Conservation (phyloP, 495 filamentous ascomycete species). For the Penicillium malachiteum region DNA sequence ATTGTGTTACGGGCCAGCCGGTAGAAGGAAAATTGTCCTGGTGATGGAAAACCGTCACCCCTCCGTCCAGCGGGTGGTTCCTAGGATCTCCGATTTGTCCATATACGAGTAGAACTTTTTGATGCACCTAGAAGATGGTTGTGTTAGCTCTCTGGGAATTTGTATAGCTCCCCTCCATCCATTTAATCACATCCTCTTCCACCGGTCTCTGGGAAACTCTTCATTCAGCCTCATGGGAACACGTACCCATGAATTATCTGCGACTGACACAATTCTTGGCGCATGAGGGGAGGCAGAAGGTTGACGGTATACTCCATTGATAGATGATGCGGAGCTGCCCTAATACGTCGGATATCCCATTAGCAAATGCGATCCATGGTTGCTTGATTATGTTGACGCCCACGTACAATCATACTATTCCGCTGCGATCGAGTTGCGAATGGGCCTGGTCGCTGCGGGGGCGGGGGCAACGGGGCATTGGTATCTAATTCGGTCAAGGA, state of each 20-base stretch:
- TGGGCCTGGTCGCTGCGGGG: conserved; percentile 45
- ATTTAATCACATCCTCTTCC: no score
- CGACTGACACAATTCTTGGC: conserved; percentile 70
- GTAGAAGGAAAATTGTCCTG: conserved; percentile 80
- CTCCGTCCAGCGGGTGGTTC: conserved; percentile 73
- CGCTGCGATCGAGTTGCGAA: conserved; percentile 46
- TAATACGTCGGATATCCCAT: conserved; percentile 7
- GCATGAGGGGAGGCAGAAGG: conserved; percentile 71
- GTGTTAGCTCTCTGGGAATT: background rate
- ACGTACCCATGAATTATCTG: conserved; percentile 78
- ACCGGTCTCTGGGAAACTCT: no score
- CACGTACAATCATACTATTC: conserved; percentile 50
- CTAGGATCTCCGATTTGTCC: conserved; percentile 75
- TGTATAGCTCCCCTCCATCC: no score
- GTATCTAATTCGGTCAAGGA: conserved; percentile 48
- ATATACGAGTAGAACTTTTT: conserved; percentile 80
- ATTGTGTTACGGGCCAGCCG: conserved; percentile 80
- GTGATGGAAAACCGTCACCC: conserved; percentile 73
- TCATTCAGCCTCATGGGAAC: background rate
- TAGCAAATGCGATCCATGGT: background rate
- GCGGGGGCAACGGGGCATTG: conserved; percentile 30
- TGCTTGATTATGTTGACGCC: background rate
- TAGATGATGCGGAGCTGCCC: conserved; percentile 47
- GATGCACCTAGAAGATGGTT: conserved; percentile 63
- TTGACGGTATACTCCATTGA: conserved; percentile 50